phyloP scores from a whole-genome alignment of 148 eudicot species.

The Euryodendron excelsum region DNA sequence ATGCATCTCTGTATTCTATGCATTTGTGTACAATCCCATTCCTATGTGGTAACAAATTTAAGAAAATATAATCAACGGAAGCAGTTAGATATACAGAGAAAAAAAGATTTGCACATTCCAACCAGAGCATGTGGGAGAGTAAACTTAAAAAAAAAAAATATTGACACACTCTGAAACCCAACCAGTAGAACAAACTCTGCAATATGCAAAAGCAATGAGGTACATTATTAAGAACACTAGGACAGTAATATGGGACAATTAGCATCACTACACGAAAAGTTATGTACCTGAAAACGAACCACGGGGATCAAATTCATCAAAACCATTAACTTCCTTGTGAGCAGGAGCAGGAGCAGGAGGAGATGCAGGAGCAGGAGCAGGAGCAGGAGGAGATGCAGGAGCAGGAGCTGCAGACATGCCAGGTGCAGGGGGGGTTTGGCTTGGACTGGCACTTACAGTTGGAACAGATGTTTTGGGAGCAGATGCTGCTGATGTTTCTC shows the following conservation, averaged over 20 bases:
- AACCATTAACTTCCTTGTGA: slow-evolving; percentile 46
- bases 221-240: slow-evolving; percentile 2
- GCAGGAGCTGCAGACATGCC: slow-evolving; percentile 17
- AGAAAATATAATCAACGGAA: background rate
- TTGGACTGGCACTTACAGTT: slow-evolving; percentile 36
- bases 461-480: slow-evolving; percentile 53
- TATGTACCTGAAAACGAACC: slow-evolving; percentile 61
- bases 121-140: background rate
- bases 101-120: background rate
- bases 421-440: slow-evolving; percentile 29
- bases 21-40: too few relatives aligned
- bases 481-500: slow-evolving; percentile 54
- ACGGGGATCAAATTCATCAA: slow-evolving; percentile 94
- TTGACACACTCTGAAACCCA: background rate
- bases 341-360: slow-evolving; percentile 28
- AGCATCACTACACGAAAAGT: background rate
- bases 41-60: background rate
- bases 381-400: slow-evolving; percentile 20
- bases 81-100: background rate
- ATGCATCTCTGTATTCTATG: background rate
- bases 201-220: background rate
- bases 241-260: background rate
- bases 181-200: background rate
- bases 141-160: background rate
- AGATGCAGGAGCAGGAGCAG: slow-evolving; percentile 16